Evolutionary conservation across 192 early-diverging fungal genomes (phyloP).

Genomic region (Coemansia sp.): DNA sequence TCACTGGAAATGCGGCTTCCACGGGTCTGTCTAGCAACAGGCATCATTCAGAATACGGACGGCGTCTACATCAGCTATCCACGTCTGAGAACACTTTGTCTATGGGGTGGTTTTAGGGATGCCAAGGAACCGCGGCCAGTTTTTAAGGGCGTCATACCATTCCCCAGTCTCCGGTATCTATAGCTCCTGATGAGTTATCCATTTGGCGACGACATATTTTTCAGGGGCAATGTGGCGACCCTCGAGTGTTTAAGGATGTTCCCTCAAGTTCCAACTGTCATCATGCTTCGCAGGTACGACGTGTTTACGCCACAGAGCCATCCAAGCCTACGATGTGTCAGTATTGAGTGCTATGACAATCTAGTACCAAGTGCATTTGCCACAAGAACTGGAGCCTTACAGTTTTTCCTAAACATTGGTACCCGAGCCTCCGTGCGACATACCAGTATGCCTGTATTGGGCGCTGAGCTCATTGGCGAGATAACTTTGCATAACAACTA

Average conservation of each 20-base stretch:
- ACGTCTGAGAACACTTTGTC: background rate
- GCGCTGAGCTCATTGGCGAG: background rate
- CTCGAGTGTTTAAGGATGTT: background rate
- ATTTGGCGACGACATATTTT: background rate
- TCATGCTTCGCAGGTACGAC: background rate
- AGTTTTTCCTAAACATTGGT: background rate
- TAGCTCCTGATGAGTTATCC: background rate
- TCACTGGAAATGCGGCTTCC: background rate
- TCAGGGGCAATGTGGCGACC: background rate
- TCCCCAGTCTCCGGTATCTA: background rate
- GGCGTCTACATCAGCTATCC: background rate
- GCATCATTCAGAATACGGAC: background rate
- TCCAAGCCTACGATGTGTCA: background rate
- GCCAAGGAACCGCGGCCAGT: background rate
- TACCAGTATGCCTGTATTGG: background rate
- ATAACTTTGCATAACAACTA: background rate
- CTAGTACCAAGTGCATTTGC: background rate
- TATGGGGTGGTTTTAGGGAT: no score
- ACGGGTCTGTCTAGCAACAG: no score
- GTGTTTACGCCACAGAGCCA: background rate
- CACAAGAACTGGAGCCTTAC: background rate
- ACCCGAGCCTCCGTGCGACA: background rate
- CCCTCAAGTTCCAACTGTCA: no score
- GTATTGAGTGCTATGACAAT: no score
- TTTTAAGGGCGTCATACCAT: background rate